These are phyloP conservation scores for Scheffersomyces amazonensis DNA, from an alignment of 805 yeast genomes.

Conservation along the genomic window DNA sequence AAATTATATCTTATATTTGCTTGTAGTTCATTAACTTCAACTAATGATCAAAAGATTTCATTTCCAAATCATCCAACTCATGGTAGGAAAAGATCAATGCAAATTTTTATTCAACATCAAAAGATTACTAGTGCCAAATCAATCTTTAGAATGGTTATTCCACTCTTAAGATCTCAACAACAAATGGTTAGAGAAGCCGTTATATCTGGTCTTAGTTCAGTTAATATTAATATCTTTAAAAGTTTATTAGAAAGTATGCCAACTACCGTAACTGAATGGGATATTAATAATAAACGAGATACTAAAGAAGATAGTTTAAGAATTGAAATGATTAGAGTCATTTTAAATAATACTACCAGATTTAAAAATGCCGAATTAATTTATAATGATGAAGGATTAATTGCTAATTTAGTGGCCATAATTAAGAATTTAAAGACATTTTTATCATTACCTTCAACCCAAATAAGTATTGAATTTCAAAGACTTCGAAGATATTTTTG, in stretches of 20 bases:
- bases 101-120: slow-evolving; percentile 81
- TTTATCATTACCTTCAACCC: slow-evolving; percentile 54
- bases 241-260: slow-evolving; percentile 78
- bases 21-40: slow-evolving; percentile 85
- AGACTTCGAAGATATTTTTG: slow-evolving; percentile 79
- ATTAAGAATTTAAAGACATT: slow-evolving; percentile 62
- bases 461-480: slow-evolving; percentile 68
- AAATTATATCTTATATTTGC: slow-evolving; percentile 85
- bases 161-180: slow-evolving; percentile 70
- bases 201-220: slow-evolving; percentile 83
- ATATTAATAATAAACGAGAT: slow-evolving; percentile 29
- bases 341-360: slow-evolving; percentile 64
- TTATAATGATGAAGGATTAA: slow-evolving; percentile 64
- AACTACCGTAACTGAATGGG: slow-evolving; percentile 50
- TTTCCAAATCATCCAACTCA: slow-evolving; percentile 54
- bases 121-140: slow-evolving; percentile 90
- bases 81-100: slow-evolving; percentile 74
- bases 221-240: slow-evolving; percentile 84
- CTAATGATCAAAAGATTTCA: slow-evolving; percentile 75
- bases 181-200: slow-evolving; percentile 77
- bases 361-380: slow-evolving; percentile 49
- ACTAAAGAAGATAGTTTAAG: slow-evolving; percentile 47
- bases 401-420: slow-evolving; percentile 59
- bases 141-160: slow-evolving; percentile 82
- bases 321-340: slow-evolving; percentile 74